A percentile compares a stretch with the other conserved stretches of the same genome.
phyloP scores from a whole-genome alignment of 2,329 filamentous ascomycete species.

The Tolypocladium nubicola region DNA sequence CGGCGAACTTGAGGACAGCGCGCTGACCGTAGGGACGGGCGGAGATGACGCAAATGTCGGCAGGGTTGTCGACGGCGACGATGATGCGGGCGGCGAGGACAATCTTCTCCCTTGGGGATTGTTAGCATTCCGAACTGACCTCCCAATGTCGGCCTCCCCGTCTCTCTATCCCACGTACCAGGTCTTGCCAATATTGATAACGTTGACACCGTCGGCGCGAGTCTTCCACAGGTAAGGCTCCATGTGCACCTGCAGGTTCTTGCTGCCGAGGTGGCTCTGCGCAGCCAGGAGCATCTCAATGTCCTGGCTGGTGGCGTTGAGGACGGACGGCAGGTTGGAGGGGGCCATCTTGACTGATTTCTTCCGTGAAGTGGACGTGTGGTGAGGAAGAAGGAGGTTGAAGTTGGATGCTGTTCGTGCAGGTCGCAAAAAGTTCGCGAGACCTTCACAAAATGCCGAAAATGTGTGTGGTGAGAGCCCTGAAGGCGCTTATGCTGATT shows the following conservation, averaged over 20 bases:
- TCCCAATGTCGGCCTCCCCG: not conserved
- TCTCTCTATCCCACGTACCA: constrained; percentile 53
- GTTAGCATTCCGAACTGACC: constrained; percentile 4
- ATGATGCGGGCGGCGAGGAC: constrained; percentile 98
- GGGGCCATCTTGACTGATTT: constrained; percentile 75
- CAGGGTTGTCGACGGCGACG: constrained; percentile 97
- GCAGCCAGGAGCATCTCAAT: constrained; percentile 99
- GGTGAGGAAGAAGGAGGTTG: constrained; percentile 15
- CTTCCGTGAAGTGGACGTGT: constrained; percentile 22
- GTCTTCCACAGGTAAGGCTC: constrained; percentile 99
- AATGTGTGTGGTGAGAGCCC: constrained; percentile 30
- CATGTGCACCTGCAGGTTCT: constrained; percentile 99
- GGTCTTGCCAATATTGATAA: constrained; percentile 99
- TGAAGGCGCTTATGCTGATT: constrained; percentile 15
- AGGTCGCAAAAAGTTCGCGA: constrained; percentile 33
- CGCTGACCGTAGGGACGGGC: constrained; percentile 99
- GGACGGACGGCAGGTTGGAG: constrained; percentile 83
- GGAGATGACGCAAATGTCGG: constrained; percentile 98
- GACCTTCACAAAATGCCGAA: constrained; percentile 21
- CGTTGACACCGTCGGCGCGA: constrained; percentile 94
- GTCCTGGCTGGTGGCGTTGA: constrained; percentile 96
- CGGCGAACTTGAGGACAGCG: constrained; percentile 98
- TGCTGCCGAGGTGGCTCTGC: constrained; percentile 92
- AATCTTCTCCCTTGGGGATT: constrained; percentile 82
- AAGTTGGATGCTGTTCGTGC: constrained; percentile 15